These are phyloP conservation scores for Digitaria exilis DNA, from an alignment of 202 grass and related monocot genomes.

Conservation along the genomic window DNA sequence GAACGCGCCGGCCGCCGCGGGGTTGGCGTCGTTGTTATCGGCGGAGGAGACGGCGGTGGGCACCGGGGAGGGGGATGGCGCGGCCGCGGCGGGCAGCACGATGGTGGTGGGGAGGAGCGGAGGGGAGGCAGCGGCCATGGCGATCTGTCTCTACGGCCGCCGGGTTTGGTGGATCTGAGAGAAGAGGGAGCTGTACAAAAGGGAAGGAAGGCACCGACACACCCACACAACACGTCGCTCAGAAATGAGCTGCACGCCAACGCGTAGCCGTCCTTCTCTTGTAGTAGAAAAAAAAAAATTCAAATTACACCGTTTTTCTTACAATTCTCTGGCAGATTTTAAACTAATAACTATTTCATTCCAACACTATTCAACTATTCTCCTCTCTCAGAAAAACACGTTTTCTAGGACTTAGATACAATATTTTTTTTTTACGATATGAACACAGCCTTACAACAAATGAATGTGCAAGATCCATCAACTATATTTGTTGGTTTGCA, in stretches of 20 bases:
- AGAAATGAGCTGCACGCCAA: background rate
- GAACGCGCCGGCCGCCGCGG: constrained; percentile 32
- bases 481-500: background rate
- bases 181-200: too few species aligned
- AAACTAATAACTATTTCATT: too few species aligned
- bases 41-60: background rate
- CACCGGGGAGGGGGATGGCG: background rate
- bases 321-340: too few species aligned
- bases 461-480: background rate
- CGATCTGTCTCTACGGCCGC: background rate
- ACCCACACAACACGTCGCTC: too few species aligned
- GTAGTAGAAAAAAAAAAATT: too few species aligned
- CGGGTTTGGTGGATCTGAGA: constrained; percentile 18
- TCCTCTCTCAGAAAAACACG: too few species aligned
- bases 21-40: background rate
- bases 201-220: too few species aligned
- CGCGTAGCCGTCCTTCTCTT: background rate
- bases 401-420: too few species aligned
- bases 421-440: too few species aligned
- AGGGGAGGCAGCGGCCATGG: constrained; percentile 25
- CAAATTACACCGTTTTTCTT: too few species aligned
- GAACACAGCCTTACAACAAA: too few species aligned
- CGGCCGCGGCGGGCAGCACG: background rate
- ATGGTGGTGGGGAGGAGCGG: constrained; percentile 35
- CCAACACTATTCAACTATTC: too few species aligned